Percentiles rank a stretch among this genome's conserved stretches.
These are phyloP conservation scores for Lipomyces yamanashiensis DNA, from an alignment of 805 yeast genomes.

Conservation along the genomic window DNA sequence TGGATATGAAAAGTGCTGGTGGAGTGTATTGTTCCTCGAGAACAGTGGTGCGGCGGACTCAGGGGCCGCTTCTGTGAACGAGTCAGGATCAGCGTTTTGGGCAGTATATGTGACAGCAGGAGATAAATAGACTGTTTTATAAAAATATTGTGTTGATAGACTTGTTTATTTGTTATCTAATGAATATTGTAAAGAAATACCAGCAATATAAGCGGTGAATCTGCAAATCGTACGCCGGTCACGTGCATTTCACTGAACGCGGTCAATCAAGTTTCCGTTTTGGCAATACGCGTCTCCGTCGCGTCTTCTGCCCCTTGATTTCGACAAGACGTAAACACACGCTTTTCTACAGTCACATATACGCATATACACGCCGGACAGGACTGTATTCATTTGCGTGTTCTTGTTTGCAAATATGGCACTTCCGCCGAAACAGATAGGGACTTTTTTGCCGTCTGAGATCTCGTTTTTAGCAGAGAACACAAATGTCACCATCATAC, in stretches of 20 bases:
- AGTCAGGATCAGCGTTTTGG: too few relatives aligned
- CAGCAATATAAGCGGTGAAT: too few relatives aligned
- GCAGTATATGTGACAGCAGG: too few relatives aligned
- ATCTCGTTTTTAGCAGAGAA: slow-evolving; percentile 85
- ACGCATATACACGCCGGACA: not conserved
- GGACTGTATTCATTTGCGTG: not conserved
- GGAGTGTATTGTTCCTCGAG: not conserved
- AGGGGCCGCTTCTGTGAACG: not conserved
- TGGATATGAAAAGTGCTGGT: not conserved
- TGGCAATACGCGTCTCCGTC: slow-evolving; percentile 5
- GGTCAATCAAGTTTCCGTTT: not conserved
- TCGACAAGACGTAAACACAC: not conserved
- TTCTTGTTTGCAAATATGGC: slow-evolving; percentile 54
- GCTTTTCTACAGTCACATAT: too few relatives aligned
- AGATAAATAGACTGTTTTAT: too few relatives aligned
- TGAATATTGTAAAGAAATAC: too few relatives aligned
- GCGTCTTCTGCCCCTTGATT: not conserved
- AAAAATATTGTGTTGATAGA: too few relatives aligned
- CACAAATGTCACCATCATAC: slow-evolving; percentile 72
- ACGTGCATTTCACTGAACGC: too few relatives aligned
- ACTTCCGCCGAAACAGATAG: slow-evolving; percentile 58
- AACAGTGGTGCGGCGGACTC: not conserved
- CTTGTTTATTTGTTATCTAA: too few relatives aligned
- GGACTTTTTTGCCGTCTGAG: slow-evolving; percentile 73
- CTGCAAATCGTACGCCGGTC: not conserved